phyloP scores from a whole-genome alignment of 352 stramenopile genomes.

The Phytophthora colocasiae region DNA sequence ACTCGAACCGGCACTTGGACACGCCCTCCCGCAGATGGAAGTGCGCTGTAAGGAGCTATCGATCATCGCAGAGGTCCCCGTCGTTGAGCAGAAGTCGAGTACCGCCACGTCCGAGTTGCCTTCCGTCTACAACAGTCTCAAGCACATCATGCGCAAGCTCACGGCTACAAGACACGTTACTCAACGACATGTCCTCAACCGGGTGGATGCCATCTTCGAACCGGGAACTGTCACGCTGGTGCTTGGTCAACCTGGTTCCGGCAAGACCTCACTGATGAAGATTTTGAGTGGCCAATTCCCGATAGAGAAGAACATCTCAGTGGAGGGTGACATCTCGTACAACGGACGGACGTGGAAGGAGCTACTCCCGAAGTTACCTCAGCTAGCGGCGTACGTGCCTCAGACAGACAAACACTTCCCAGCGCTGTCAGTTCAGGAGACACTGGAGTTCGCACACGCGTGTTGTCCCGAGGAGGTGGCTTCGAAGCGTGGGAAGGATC shows the following conservation, averaged over 20 bases:
- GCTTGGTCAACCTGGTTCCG: constrained; percentile 44
- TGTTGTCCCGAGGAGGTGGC: constrained; percentile 39
- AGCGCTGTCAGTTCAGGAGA: constrained; percentile 38
- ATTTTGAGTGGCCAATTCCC: constrained; percentile 42
- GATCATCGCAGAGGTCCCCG: constrained; percentile 36
- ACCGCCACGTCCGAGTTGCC: constrained; percentile 28
- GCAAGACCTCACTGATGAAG: constrained; percentile 54
- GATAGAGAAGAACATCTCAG: constrained; percentile 26
- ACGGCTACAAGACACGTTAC: constrained; percentile 12
- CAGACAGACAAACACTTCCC: constrained; percentile 42
- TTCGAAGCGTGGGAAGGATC: constrained; percentile 56
- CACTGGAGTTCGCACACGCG: constrained; percentile 37
- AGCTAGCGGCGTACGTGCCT: constrained; percentile 32
- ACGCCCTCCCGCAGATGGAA: constrained; percentile 40
- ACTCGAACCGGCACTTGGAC: constrained; percentile 34
- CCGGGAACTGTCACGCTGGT: constrained; percentile 47
- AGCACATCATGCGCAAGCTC: constrained; percentile 25
- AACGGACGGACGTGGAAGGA: constrained; percentile 29
- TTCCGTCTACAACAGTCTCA: constrained; percentile 37
- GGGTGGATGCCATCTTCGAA: constrained; percentile 45
- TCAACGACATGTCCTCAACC: constrained; percentile 35
- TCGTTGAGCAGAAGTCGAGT: constrained; percentile 8
- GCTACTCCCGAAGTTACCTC: constrained; percentile 22
- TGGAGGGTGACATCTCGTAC: constrained; percentile 45
- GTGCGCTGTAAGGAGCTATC: constrained; percentile 49